A percentile compares a stretch with the other conserved stretches of the same genome.
These are phyloP conservation scores for Endocarpon pusillum DNA, from an alignment of 495 filamentous ascomycete species.

Conservation along the genomic window DNA sequence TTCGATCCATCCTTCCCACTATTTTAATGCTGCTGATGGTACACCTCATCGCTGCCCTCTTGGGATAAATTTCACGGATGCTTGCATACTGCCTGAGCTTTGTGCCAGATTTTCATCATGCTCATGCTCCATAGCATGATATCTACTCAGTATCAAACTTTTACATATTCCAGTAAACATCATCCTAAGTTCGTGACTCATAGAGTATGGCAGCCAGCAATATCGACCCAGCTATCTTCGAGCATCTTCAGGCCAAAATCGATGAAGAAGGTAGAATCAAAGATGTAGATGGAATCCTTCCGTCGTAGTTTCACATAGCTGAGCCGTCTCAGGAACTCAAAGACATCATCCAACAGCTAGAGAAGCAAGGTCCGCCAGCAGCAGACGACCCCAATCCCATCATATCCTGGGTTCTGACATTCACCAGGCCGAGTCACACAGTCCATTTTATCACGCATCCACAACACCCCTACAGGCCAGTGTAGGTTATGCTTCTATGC, in stretches of 20 bases:
- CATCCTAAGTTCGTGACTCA: too few species aligned
- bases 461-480: constrained; percentile 65
- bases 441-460: constrained; percentile 70
- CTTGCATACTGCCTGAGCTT: too few species aligned
- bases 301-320: background rate
- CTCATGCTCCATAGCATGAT: too few species aligned
- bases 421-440: constrained; percentile 42
- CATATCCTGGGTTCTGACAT: background rate
- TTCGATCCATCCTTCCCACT: too few species aligned
- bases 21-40: too few species aligned
- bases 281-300: constrained; percentile 33
- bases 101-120: too few species aligned
- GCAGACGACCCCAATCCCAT: background rate
- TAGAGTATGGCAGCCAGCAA: constrained; percentile 13
- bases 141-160: too few species aligned
- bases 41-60: too few species aligned
- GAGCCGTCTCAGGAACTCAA: constrained; percentile 42
- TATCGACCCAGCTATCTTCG: constrained; percentile 74
- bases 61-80: too few species aligned
- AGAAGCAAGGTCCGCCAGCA: constrained; percentile 46
- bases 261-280: constrained; percentile 70
- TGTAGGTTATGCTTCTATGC: constrained; percentile 31
- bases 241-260: constrained; percentile 71
- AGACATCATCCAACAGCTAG: constrained; percentile 61
- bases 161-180: too few species aligned